Percentiles rank a stretch among this genome's conserved stretches.
Evolutionary conservation across 1,284 basidiomycete species (phyloP).

Genomic region (Malassezia obtusa): DNA sequence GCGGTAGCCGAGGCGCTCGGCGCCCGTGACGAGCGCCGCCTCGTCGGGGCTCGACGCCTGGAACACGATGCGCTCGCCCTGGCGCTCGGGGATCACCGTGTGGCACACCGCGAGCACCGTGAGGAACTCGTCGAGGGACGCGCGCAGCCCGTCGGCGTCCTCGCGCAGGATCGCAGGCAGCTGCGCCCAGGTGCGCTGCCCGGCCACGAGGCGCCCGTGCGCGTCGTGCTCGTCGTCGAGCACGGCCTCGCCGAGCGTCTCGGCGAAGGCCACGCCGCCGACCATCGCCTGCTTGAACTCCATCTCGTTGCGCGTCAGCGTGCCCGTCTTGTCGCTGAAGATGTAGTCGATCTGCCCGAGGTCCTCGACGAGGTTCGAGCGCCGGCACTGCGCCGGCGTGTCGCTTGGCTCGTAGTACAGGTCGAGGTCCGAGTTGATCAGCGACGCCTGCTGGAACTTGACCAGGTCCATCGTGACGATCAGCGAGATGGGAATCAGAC

Average conservation of each 20-base stretch:
- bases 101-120: conserved; percentile 89
- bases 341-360: conserved; percentile 98
- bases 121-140: conserved; percentile 65
- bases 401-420: conserved; percentile 83
- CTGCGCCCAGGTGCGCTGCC: conserved; percentile 65
- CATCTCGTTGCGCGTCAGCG: conserved; percentile 92
- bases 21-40: conserved; percentile 87
- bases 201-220: conserved; percentile 51
- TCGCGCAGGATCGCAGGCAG: conserved; percentile 55
- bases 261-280: conserved; percentile 78
- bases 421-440: conserved; percentile 80
- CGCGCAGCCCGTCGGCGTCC: conserved; percentile 45
- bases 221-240: conserved; percentile 16
- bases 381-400: conserved; percentile 90
- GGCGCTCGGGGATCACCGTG: conserved; percentile 89
- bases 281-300: conserved; percentile 87
- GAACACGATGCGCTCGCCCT: conserved; percentile 59
- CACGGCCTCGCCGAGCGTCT: conserved; percentile 53
- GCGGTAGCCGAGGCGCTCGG: conserved; percentile 80
- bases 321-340: conserved; percentile 97
- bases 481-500: conserved; percentile 95
- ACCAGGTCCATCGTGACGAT: conserved; percentile 99
- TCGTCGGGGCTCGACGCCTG: conserved; percentile 98
- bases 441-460: conserved; percentile 90
- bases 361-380: conserved; percentile 93